These are phyloP conservation scores for Blastomyces gilchristii DNA, from an alignment of 2,329 filamentous ascomycete species.

Conservation along the genomic window DNA sequence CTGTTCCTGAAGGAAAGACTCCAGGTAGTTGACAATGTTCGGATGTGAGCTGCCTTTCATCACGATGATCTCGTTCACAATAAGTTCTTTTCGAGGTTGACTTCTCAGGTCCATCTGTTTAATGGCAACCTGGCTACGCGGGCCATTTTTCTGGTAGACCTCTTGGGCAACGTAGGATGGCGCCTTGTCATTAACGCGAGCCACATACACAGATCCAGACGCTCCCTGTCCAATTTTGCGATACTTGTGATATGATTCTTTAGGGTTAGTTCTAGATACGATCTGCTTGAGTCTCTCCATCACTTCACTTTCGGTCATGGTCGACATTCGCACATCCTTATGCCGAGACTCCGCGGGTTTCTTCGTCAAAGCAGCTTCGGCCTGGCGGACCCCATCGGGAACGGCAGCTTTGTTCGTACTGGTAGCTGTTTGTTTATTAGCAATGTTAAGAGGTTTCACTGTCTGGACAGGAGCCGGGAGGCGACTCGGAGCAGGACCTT, in stretches of 20 bases:
- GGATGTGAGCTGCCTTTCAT: constrained; percentile 99
- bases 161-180: constrained; percentile 70
- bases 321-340: constrained; percentile 96
- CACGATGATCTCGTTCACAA: constrained; percentile 98
- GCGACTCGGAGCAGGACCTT: constrained; percentile 46
- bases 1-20: constrained; percentile 92
- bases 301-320: constrained; percentile 92
- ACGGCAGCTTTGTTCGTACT: constrained; percentile 38
- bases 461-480: constrained; percentile 46
- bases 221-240: constrained; percentile 99
- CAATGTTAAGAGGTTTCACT: constrained; percentile 71
- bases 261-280: constrained; percentile 89
- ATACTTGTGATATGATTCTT: constrained; percentile 94
- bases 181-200: constrained; percentile 82
- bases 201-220: constrained; percentile 95
- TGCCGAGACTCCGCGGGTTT: constrained; percentile 63
- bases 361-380: constrained; percentile 77
- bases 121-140: constrained; percentile 84
- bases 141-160: constrained; percentile 67
- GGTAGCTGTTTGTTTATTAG: constrained; percentile 48
- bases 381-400: constrained; percentile 69
- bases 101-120: constrained; percentile 99
- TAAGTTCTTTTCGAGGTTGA: constrained; percentile 93
- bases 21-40: constrained; percentile 98
- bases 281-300: constrained; percentile 93